Base-by-base conservation (phyloP, 2,329 filamentous ascomycete genomes). In the Ophiocordyceps robertsii region DNA sequence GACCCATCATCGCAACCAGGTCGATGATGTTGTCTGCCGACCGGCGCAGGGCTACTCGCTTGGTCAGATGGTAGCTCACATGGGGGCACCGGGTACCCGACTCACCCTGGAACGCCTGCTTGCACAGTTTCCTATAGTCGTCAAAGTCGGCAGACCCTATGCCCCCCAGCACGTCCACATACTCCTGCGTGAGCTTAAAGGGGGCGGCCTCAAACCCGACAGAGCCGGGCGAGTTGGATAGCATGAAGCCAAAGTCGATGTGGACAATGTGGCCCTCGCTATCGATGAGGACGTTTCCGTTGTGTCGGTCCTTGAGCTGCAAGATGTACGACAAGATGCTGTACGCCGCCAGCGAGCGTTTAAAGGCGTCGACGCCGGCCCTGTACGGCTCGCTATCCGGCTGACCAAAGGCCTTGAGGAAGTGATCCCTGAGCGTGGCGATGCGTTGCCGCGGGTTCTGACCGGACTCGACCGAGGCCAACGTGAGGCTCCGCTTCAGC, bases 171-270 rank as follows among this genome's bases (percentile, higher is more conserved):
- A 92, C 82, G 51, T 92, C 85, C 33, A 92, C 80, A 56, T 92
- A 92, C 56, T 92, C 85, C 49, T 88, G 77, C 2, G 85, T 89
- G 24, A 92, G 68, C 65, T 92, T 92, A 63, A 92, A 92, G 1
- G 85, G 85, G 5, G 85, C 85, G 13, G 85, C 85, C 63, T 92
- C 85, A 53, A 92, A 92, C 3, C 84, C 84, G 56, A 92, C 84
- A 9, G 80, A 83, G 0, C 85, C 85, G 0, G 85, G 85, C 1
- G 84, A 88, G 60, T 92, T 92, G 38, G 83, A 89, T 30, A 92
- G 69, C 83, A 92, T 90, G 59, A 92, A 92, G 43, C 85, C 85
- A 60, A 92, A 92, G 61, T 92, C 85, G 47, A 92, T 92, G 57
- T 92, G 85, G 46, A 92, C 80, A 44, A 90, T 88, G 56, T 92